A percentile compares a stretch with the other conserved stretches of the same genome.
These are phyloP conservation scores for Corrigiola litoralis DNA, from an alignment of 179 eudicot genomes.

Conservation along the genomic window DNA sequence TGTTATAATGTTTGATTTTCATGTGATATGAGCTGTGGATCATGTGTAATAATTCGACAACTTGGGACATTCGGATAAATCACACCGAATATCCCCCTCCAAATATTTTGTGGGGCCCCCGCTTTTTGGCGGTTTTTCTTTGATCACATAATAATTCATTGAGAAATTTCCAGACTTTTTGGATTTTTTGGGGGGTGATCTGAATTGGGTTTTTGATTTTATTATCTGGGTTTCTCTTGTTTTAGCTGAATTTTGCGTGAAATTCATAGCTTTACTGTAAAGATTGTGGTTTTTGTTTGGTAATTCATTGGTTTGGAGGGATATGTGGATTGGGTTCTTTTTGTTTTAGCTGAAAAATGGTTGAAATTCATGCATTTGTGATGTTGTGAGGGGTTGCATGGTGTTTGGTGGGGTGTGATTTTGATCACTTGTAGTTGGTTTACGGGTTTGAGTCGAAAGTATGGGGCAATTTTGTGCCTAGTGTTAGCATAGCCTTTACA, in stretches of 20 bases:
- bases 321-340: slow-evolving; percentile 7
- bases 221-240: slow-evolving; percentile 4
- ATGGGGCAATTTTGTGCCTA: slow-evolving; percentile 2
- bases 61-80: slow-evolving; percentile 20
- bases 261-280: neutral
- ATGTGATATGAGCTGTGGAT: slow-evolving; percentile 1
- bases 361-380: neutral
- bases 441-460: slow-evolving; percentile 3
- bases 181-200: neutral
- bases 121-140: neutral
- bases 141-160: slow-evolving; percentile 2
- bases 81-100: slow-evolving; percentile 24
- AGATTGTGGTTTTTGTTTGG: neutral
- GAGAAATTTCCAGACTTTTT: neutral
- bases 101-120: neutral
- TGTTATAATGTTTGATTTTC: too few species aligned
- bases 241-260: slow-evolving; percentile 10
- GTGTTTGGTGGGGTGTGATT: slow-evolving; percentile 6
- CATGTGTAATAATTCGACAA: slow-evolving; percentile 14
- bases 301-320: neutral
- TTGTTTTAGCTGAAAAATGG: slow-evolving; percentile 6
- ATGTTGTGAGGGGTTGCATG: neutral
- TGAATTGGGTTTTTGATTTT: slow-evolving; percentile 5
- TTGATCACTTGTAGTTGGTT: neutral
- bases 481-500: neutral